Evolutionary conservation across 257 asterid species (phyloP).

Genomic region (Primulina huaijiensis): DNA sequence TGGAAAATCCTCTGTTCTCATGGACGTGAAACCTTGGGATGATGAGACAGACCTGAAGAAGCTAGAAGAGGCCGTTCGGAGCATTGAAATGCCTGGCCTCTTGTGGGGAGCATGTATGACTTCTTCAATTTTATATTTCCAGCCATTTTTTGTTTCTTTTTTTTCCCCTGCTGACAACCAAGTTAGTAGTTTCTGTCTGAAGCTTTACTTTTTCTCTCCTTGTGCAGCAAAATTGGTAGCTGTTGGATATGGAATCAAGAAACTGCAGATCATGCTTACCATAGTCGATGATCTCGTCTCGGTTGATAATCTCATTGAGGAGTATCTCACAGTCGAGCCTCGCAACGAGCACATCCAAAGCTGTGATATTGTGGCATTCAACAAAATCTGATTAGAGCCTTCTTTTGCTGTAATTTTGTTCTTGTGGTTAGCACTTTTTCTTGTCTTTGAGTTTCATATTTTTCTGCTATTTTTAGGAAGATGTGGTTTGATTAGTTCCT

Average conservation of each 20-base stretch:
- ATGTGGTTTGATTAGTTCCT: not conserved
- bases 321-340: constrained; percentile 45
- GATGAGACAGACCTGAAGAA: constrained; percentile 98
- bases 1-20: constrained; percentile 90
- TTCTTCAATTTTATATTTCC: not conserved
- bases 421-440: constrained; percentile 7
- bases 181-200: not conserved
- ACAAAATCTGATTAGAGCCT: constrained; percentile 41
- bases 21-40: constrained; percentile 97
- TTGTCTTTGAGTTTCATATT: not conserved
- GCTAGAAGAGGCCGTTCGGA: constrained; percentile 82
- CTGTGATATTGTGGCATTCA: constrained; percentile 57
- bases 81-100: constrained; percentile 67
- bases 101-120: constrained; percentile 96
- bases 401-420: constrained; percentile 31
- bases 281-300: constrained; percentile 85
- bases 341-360: constrained; percentile 45
- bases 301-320: constrained; percentile 57
- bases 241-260: constrained; percentile 88
- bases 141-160: no score
- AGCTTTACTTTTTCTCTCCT: not conserved
- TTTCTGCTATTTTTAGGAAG: not conserved
- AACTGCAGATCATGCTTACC: constrained; percentile 77
- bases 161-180: not conserved
- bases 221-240: constrained; percentile 58